phyloP scores from a whole-genome alignment of 225 moss, liverwort and hornwort species.

The Sphagnum contortum region DNA sequence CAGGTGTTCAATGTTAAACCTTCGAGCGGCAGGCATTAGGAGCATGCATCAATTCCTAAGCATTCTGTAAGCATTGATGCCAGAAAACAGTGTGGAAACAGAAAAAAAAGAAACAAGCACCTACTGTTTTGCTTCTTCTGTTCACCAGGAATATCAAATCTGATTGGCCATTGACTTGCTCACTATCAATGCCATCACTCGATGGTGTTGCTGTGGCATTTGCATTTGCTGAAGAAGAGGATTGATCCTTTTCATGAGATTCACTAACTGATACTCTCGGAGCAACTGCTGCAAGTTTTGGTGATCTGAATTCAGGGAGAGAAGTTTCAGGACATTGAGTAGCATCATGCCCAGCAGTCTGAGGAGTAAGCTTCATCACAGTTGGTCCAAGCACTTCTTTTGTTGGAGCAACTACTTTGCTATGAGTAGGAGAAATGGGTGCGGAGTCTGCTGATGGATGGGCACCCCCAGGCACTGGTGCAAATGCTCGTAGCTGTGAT shows the following conservation, averaged over 20 bases:
- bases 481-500: slow-evolving; percentile 66
- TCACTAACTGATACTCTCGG: slow-evolving; percentile 30
- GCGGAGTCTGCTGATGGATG: slow-evolving; percentile 13
- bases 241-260: slow-evolving; percentile 52
- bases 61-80: no score
- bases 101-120: slow-evolving; percentile 1
- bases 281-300: slow-evolving; percentile 15
- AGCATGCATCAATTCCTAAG: no score
- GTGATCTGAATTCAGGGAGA: slow-evolving; percentile 16
- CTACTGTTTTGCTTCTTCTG: slow-evolving; percentile 81
- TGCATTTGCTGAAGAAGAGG: slow-evolving; percentile 59
- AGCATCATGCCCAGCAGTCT: no score
- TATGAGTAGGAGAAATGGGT: slow-evolving; percentile 12
- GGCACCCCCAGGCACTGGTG: slow-evolving; percentile 15
- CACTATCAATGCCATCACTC: slow-evolving; percentile 33
- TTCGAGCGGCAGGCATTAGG: no score
- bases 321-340: no score
- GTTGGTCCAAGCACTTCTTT: neutral
- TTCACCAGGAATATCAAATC: slow-evolving; percentile 76
- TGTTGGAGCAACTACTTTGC: slow-evolving; percentile 10
- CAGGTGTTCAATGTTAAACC: no score
- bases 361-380: no score
- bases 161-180: slow-evolving; percentile 33
- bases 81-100: no score
- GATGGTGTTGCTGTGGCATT: slow-evolving; percentile 24